phyloP scores from a whole-genome alignment of 2,329 filamentous ascomycete genomes.

The Ambrosiella cleistominuta region DNA sequence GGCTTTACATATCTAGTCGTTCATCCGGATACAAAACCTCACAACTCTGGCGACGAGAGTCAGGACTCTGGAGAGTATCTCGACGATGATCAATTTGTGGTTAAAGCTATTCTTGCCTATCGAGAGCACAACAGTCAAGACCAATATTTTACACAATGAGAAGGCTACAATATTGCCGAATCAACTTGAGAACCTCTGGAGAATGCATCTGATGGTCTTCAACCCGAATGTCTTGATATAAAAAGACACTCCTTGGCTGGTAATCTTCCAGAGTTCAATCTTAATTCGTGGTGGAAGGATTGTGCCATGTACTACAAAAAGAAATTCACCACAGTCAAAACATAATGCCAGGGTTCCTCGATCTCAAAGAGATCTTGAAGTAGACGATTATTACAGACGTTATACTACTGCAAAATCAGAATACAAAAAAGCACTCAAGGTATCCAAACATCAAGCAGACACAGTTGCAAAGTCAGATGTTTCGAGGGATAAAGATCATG shows the following conservation, averaged over 20 bases:
- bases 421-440: no score
- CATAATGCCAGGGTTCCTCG: no score
- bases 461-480: no score
- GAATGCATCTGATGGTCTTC: constrained; percentile 20
- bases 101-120: constrained; percentile 28
- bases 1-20: no score
- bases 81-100: constrained; percentile 10
- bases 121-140: constrained; percentile 17
- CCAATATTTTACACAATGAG: constrained; percentile 24
- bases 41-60: constrained; percentile 26
- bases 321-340: no score
- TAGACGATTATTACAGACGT: no score
- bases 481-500: no score
- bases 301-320: not conserved
- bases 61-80: constrained; percentile 23
- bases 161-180: constrained; percentile 20
- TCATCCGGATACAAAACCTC: no score
- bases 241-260: not conserved
- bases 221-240: not conserved
- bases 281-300: not conserved
- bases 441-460: no score
- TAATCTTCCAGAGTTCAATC: not conserved
- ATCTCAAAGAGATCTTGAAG: no score
- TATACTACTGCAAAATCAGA: no score
- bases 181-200: constrained; percentile 33